phyloP scores from a whole-genome alignment of 2,329 filamentous ascomycete species.

The Cercospora berteroae region DNA sequence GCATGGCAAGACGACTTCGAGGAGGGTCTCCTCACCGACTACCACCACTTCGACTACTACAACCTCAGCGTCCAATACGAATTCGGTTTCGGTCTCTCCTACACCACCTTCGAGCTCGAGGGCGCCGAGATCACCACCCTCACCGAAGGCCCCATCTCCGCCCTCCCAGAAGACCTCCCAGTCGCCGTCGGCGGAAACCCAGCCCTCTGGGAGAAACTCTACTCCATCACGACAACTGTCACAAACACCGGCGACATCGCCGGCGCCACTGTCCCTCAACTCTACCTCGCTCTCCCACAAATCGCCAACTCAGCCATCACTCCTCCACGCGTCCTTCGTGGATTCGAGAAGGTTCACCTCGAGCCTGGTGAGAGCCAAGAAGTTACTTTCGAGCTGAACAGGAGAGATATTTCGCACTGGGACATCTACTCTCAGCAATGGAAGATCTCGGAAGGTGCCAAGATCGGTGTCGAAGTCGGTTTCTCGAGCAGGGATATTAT shows the following conservation, averaged over 20 bases:
- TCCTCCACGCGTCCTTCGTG: constrained; percentile 33
- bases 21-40: constrained; percentile 56
- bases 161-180: constrained; percentile 19
- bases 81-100: constrained; percentile 35
- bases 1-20: constrained; percentile 52
- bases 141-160: constrained; percentile 15
- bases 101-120: constrained; percentile 32
- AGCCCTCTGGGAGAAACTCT: constrained; percentile 62
- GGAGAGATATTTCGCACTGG: constrained; percentile 28
- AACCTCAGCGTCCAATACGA: constrained; percentile 36
- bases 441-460: constrained; percentile 5
- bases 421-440: constrained; percentile 23
- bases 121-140: constrained; percentile 16
- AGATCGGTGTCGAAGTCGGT: constrained; percentile 26
- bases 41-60: constrained; percentile 51
- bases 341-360: constrained; percentile 42
- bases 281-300: constrained; percentile 44
- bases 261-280: constrained; percentile 54
- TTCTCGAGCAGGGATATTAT: constrained; percentile 33
- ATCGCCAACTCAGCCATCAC: constrained; percentile 40
- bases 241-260: constrained; percentile 61
- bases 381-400: constrained; percentile 22
- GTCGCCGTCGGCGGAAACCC: constrained; percentile 30
- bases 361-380: constrained; percentile 25
- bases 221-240: constrained; percentile 56